phyloP scores from a whole-genome alignment of 129 eudicot genomes.

The Solidago caesia region DNA sequence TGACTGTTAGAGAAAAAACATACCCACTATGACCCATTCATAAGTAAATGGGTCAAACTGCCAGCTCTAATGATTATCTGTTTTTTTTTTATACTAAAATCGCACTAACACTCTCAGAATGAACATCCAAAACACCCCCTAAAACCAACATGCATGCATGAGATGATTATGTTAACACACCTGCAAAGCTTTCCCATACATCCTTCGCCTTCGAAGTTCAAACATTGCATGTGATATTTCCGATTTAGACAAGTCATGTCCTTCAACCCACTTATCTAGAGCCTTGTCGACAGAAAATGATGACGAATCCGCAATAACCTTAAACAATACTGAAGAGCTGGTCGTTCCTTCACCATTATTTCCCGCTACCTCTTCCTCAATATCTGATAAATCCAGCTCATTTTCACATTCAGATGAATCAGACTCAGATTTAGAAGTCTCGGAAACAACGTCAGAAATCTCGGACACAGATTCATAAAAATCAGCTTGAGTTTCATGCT shows the following conservation, averaged over 20 bases:
- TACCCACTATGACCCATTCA: neutral
- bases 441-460: constrained; percentile 23
- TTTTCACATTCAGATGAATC: constrained; percentile 35
- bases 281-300: constrained; percentile 24
- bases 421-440: constrained; percentile 12
- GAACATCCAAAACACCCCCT: neutral
- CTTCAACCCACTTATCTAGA: constrained; percentile 61
- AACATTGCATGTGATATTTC: constrained; percentile 35
- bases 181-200: constrained; percentile 78
- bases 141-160: constrained; percentile 7
- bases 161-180: constrained; percentile 27
- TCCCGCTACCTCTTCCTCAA: constrained; percentile 32
- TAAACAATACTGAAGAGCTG: constrained; percentile 33
- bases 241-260: constrained; percentile 43
- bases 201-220: constrained; percentile 50
- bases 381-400: constrained; percentile 35
- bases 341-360: constrained; percentile 15
- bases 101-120: neutral
- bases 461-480: neutral
- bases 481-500: constrained; percentile 32
- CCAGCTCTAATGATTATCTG: neutral
- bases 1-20: neutral
- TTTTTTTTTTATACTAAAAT: neutral
- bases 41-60: neutral
- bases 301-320: constrained; percentile 41